Conservation (phyloP, 2,329 filamentous ascomycete species). For the Colletotrichum theobromicola region DNA sequence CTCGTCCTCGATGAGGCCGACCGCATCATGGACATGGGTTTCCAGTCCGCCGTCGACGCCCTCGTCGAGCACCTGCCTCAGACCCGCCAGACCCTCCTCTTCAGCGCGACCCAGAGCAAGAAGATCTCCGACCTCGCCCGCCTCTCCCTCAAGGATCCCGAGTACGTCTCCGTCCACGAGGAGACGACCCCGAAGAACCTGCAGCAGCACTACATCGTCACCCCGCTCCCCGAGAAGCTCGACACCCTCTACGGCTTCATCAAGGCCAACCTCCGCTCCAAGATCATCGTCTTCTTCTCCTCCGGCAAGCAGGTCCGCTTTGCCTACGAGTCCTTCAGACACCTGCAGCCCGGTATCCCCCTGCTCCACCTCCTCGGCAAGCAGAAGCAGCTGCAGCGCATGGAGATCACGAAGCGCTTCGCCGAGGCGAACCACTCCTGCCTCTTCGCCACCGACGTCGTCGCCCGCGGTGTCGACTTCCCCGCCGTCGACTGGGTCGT, state of each 20-base stretch:
- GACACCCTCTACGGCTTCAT: conserved; percentile 94
- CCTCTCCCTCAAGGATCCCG: conserved; percentile 85
- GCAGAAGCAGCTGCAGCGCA: conserved; percentile 87
- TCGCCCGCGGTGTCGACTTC: conserved; percentile 93
- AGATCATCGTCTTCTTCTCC: conserved; percentile 94
- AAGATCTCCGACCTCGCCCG: conserved; percentile 91
- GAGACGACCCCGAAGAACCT: conserved; percentile 83
- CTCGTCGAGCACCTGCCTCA: conserved; percentile 90
- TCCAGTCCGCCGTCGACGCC: conserved; percentile 87
- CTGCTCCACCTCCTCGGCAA: conserved; percentile 91
- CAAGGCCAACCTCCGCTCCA: conserved; percentile 86
- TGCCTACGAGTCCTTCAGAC: conserved; percentile 90
- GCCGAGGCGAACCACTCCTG: conserved; percentile 82
- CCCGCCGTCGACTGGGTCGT: conserved; percentile 98
- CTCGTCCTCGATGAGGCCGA: conserved; percentile 96
- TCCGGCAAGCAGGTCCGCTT: conserved; percentile 97
- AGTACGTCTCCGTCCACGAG: conserved; percentile 95
- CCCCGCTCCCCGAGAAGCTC: conserved; percentile 85
- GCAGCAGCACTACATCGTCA: conserved; percentile 90
- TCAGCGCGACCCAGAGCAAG: conserved; percentile 95
- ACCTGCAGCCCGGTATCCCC: conserved; percentile 92
- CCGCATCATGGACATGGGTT: conserved; percentile 97
- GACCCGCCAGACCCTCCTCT: conserved; percentile 87
- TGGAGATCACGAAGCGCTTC: conserved; percentile 89
- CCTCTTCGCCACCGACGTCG: conserved; percentile 94